Conservation (phyloP, 257 asterid species). For the Petrea volubilis region DNA sequence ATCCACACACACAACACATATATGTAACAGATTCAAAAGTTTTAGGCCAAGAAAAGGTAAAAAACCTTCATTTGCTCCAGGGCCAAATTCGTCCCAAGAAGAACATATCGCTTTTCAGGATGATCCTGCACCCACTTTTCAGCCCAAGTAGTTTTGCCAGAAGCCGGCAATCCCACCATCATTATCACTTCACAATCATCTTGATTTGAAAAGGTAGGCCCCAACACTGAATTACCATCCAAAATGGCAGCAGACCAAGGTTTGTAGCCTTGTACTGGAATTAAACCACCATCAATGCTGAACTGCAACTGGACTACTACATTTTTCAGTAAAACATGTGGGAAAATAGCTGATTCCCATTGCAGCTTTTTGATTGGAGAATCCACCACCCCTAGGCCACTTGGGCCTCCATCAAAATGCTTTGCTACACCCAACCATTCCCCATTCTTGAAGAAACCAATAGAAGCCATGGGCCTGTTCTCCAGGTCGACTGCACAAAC, state of each 20-base stretch:
- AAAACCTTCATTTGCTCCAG: conserved; percentile 63
- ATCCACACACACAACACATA: too few relatives aligned
- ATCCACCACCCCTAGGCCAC: conserved; percentile 43
- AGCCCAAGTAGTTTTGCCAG: conserved; percentile 79
- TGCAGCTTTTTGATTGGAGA: conserved; percentile 25
- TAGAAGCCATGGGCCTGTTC: conserved; percentile 45
- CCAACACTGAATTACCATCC: conserved; percentile 44
- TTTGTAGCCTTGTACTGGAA: conserved; percentile 46
- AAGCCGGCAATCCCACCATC: conserved; percentile 72
- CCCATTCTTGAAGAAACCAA: conserved; percentile 62
- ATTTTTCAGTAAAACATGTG: conserved; percentile 64
- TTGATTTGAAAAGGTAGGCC: conserved; percentile 39
- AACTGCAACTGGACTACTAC: conserved; percentile 55
- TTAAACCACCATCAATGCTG: conserved; percentile 48
- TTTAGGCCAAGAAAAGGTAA: not conserved
- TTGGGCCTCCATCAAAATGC: conserved; percentile 50
- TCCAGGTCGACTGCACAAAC: conserved; percentile 57
- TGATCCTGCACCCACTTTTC: conserved; percentile 49
- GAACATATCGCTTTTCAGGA: conserved; percentile 61
- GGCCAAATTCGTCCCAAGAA: conserved; percentile 58
- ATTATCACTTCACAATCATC: conserved; percentile 53
- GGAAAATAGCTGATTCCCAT: conserved; percentile 55
- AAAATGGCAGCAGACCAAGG: conserved; percentile 54
- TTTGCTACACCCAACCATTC: conserved; percentile 58
- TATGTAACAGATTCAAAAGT: not conserved